Percentiles rank a stretch among this genome's conserved stretches.
Conservation (phyloP, 108 stramenopile genomes). For the Parmales sp. region DNA sequence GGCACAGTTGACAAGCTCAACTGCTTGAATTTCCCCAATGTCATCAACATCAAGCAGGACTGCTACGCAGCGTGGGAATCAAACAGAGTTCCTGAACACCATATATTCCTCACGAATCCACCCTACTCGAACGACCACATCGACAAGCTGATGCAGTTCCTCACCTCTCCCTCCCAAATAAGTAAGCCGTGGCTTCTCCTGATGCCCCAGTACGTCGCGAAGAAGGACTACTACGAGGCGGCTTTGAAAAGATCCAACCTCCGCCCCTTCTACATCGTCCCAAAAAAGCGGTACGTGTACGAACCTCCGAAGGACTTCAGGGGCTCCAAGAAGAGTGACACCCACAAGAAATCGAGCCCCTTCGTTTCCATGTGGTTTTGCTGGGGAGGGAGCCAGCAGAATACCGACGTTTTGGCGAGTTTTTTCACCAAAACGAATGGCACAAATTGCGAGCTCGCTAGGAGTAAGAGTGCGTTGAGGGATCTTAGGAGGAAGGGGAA, state of each 20-base stretch:
- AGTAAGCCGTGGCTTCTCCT: conserved; percentile 54
- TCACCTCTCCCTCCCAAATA: conserved; percentile 24
- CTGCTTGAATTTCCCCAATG: conserved; percentile 71
- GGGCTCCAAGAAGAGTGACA: conserved; percentile 57
- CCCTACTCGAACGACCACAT: conserved; percentile 90
- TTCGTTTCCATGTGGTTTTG: conserved; percentile 81
- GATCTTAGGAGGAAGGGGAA: conserved; percentile 62
- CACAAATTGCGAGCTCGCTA: conserved; percentile 49
- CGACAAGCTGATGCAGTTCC: conserved; percentile 57
- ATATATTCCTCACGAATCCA: conserved; percentile 89
- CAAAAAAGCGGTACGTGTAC: conserved; percentile 76
- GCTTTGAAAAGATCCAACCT: neutral
- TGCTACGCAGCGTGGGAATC: conserved; percentile 26
- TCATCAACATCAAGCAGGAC: conserved; percentile 69
- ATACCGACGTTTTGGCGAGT: conserved; percentile 44
- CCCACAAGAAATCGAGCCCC: conserved; percentile 76
- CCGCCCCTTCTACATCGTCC: conserved; percentile 68
- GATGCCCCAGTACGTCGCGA: conserved; percentile 72
- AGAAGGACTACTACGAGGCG: conserved; percentile 59
- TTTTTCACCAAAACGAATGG: conserved; percentile 11
- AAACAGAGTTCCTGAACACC: conserved; percentile 49
- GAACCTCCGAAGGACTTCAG: conserved; percentile 69
- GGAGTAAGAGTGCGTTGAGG: conserved; percentile 65
- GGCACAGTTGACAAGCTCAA: conserved; percentile 55
- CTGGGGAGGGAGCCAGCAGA: conserved; percentile 54